Percentiles rank a stretch among this genome's conserved stretches.
These are phyloP conservation scores for Penicillium sp. DNA, from an alignment of 2,329 filamentous ascomycete species.

Conservation along the genomic window DNA sequence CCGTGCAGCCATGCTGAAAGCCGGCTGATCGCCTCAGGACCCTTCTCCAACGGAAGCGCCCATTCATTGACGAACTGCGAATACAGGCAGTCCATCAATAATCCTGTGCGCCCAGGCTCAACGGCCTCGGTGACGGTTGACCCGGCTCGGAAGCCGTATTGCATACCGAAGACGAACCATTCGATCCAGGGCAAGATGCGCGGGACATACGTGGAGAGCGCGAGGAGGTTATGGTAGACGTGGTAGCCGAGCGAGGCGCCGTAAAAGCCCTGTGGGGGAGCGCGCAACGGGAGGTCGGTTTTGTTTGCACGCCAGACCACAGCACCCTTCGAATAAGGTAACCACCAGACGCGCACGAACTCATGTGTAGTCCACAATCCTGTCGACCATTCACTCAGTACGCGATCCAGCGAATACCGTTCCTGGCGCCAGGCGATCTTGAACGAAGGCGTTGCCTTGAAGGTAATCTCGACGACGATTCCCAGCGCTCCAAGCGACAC, in stretches of 20 bases:
- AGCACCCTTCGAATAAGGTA: conserved; percentile 83
- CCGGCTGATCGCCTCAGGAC: conserved; percentile 79
- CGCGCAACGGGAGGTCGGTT: conserved; percentile 58
- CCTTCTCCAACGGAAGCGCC: conserved; percentile 81
- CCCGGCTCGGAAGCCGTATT: conserved; percentile 77
- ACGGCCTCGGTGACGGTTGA: conserved; percentile 67
- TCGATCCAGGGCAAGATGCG: conserved; percentile 81
- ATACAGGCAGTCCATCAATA: conserved; percentile 96
- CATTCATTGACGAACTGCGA: conserved; percentile 99
- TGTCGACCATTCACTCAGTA: conserved; percentile 68
- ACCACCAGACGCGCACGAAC: conserved; percentile 96
- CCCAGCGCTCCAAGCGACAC: conserved; percentile 85
- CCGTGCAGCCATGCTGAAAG: conserved; percentile 82
- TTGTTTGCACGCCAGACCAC: conserved; percentile 88
- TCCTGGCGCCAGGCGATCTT: conserved; percentile 84
- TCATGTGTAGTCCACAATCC: conserved; percentile 79
- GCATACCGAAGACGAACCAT: conserved; percentile 96
- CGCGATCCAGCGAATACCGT: conserved; percentile 64
- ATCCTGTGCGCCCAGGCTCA: conserved; percentile 71
- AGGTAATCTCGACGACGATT: conserved; percentile 84
- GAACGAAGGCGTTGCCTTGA: conserved; percentile 74
- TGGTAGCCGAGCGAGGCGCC: conserved; percentile 78
- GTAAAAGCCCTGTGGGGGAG: conserved; percentile 70
- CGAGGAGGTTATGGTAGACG: conserved; percentile 87
- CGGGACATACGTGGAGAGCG: conserved; percentile 72